phyloP scores from a whole-genome alignment of 108 stramenopile species.

The Pseudonitzschia multiseries region DNA sequence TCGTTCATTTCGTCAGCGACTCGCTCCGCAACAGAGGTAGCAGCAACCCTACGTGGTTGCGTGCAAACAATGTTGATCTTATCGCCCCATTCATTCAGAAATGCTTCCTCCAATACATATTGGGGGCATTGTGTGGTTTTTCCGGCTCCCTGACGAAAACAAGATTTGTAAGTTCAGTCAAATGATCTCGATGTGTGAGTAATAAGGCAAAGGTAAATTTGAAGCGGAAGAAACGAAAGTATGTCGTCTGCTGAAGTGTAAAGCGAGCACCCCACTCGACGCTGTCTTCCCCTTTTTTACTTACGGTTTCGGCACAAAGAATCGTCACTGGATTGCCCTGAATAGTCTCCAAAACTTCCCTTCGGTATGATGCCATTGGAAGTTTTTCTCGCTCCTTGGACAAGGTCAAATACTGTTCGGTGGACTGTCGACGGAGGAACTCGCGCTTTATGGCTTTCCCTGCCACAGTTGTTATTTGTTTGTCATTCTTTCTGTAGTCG shows the following conservation, averaged over 20 bases:
- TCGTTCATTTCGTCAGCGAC: slow-evolving; percentile 75
- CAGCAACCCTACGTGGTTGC: slow-evolving; percentile 76
- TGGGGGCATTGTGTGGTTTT: slow-evolving; percentile 81
- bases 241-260: neutral
- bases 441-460: slow-evolving; percentile 38
- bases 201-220: neutral
- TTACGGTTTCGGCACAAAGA: slow-evolving; percentile 61
- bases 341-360: slow-evolving; percentile 46
- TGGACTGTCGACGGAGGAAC: slow-evolving; percentile 37
- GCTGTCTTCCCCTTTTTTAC: neutral
- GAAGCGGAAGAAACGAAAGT: neutral
- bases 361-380: slow-evolving; percentile 56
- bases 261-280: neutral
- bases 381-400: slow-evolving; percentile 36
- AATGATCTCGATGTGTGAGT: neutral
- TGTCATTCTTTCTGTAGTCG: neutral
- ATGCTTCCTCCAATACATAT: slow-evolving; percentile 78
- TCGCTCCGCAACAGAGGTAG: slow-evolving; percentile 74
- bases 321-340: slow-evolving; percentile 55
- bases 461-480: neutral
- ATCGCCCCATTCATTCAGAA: slow-evolving; percentile 49
- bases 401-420: slow-evolving; percentile 45
- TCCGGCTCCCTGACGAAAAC: slow-evolving; percentile 43
- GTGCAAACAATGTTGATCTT: slow-evolving; percentile 71
- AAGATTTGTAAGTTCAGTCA: neutral